phyloP scores from a whole-genome alignment of 2,329 filamentous ascomycete genomes.

The Hymenoscyphus fructigenus region DNA sequence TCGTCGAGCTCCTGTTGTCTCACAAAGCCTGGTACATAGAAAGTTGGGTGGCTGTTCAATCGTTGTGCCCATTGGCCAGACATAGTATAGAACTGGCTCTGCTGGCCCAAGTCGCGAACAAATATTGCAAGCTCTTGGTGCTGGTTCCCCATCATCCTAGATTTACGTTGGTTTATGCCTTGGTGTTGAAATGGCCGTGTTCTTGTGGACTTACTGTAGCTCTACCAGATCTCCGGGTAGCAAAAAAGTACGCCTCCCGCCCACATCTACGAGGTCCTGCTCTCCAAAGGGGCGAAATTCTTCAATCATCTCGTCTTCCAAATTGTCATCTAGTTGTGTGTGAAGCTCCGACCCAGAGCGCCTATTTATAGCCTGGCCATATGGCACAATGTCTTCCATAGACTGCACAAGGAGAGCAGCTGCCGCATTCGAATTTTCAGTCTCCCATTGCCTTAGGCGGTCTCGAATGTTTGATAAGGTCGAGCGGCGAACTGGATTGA shows the following conservation, averaged over 20 bases:
- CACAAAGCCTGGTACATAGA: conserved; percentile 47
- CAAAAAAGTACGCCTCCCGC: conserved; percentile 32
- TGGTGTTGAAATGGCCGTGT: background rate
- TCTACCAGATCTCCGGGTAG: conserved; percentile 38
- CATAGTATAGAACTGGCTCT: conserved; percentile 50
- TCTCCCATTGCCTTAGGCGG: conserved; percentile 44
- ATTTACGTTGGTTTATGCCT: background rate
- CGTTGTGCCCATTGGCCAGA: conserved; percentile 48
- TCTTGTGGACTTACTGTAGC: conserved; percentile 25
- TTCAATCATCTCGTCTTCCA: conserved; percentile 30
- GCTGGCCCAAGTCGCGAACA: conserved; percentile 41
- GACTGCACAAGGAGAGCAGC: background rate
- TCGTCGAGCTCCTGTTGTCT: conserved; percentile 42
- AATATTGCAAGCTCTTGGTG: conserved; percentile 46
- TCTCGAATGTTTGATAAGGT: conserved; percentile 34
- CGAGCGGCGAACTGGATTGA: background rate
- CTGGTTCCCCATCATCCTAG: conserved; percentile 16
- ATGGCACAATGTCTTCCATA: background rate
- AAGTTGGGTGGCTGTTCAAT: conserved; percentile 38
- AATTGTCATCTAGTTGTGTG: conserved; percentile 17
- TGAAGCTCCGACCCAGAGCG: background rate
- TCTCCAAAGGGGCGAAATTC: conserved; percentile 39
- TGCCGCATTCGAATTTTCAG: conserved; percentile 34
- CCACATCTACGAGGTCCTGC: conserved; percentile 50
- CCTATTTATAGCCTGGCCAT: background rate